These are phyloP conservation scores for Chrysanthemum lavandulifolium DNA, from an alignment of 129 eudicot genomes.

Conservation along the genomic window DNA sequence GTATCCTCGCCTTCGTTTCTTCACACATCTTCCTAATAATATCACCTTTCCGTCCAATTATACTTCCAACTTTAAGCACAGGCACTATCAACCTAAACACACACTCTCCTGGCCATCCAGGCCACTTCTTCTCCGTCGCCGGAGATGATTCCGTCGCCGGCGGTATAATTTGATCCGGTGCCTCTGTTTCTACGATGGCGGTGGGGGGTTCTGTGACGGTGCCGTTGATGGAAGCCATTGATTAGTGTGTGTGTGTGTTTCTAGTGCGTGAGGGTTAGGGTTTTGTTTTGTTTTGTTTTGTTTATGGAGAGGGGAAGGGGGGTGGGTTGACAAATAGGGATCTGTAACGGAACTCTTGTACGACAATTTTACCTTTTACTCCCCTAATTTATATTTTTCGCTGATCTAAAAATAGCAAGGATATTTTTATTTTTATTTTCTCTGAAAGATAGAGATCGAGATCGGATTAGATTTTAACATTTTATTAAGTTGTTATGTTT, in stretches of 20 bases:
- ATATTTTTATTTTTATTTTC: too few relatives aligned
- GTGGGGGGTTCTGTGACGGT: constrained; percentile 16
- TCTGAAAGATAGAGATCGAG: too few relatives aligned
- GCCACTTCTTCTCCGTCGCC: constrained; percentile 54
- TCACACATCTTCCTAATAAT: constrained; percentile 67
- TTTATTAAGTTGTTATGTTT: too few relatives aligned
- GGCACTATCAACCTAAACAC: constrained; percentile 77
- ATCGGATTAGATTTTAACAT: too few relatives aligned
- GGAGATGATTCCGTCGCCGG: constrained; percentile 14
- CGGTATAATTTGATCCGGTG: constrained; percentile 12
- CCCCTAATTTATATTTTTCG: neutral
- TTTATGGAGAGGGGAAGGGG: constrained; percentile 18
- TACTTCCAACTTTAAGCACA: constrained; percentile 76
- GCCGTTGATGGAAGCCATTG: constrained; percentile 43
- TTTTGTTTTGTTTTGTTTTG: constrained; percentile 21
- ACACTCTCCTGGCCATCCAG: constrained; percentile 89
- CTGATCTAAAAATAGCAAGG: too few relatives aligned
- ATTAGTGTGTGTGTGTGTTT: constrained; percentile 1
- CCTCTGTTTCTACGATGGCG: neutral
- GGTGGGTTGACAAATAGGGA: constrained; percentile 28
- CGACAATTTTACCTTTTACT: neutral
- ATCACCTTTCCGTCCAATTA: constrained; percentile 90
- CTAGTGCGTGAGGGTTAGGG: constrained; percentile 38
- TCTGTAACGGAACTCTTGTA: neutral
- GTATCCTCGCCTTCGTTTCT: constrained; percentile 70